Base-by-base conservation (phyloP, 192 early-diverging fungal species). In the Backusella australiensis region DNA sequence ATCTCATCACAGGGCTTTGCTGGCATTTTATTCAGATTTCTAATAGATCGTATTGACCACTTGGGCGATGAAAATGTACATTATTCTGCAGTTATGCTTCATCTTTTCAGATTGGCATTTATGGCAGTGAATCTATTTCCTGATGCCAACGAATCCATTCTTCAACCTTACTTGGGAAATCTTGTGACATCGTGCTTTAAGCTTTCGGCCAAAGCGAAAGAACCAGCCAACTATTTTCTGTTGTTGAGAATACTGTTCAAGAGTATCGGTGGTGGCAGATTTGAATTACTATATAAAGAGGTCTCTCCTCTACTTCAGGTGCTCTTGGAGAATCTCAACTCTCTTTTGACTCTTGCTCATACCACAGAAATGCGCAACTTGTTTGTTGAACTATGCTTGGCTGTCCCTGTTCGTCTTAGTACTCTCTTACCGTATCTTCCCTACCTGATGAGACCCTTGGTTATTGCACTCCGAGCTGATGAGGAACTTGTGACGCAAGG, bases 371-470 rank as follows among this genome's bases (percentile, higher is more conserved):
- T 97, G 91, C 90, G 92, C 46, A 97, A 99, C 78, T 85, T 99
- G n/a, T 98, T 98, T 88, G 95, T 98, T 35, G 97, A 99, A 77
- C 89, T 99, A 2, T 98, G 96, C 81, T 81, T 99, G 68, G 97
- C 97, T 0, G 96, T 99, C 0, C 98, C 98, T 17, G 97, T 99
- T 12, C 90, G 97, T 0, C 84, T 99, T 35, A 96, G 94, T 75
- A 96, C 95, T 1, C 82, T 99, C 29, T 87, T 99, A 6, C 97
- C 97, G 0, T 96, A 96, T 53, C 85, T 99, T 35, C 92, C 94
- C 35, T 94, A 94, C 72, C 79, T 99, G 77, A 99, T 99, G 98
- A 92, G 93, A 56, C 98, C 98, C 59, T 87, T 99, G 9, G 96
- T 98, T 1, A 85, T 97, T 69, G 97, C 98, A 2, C 86, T 99